A percentile compares a stretch with the other conserved stretches of the same genome.
Conservation (phyloP, 257 asterid genomes). For the Apocynum venetum region DNA sequence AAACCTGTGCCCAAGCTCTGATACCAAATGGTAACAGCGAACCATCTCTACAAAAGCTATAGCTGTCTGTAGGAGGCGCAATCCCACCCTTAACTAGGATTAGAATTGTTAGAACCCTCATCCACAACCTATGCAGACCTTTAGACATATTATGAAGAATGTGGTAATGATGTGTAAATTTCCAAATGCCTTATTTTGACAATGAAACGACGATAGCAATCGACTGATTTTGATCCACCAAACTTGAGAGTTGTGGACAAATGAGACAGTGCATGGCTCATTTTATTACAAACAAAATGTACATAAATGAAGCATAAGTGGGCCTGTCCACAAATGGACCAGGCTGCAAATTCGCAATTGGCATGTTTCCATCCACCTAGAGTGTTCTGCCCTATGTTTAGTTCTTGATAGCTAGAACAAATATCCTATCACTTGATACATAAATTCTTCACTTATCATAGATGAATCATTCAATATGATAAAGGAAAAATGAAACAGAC, state of each 20-base stretch:
- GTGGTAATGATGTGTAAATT: neutral
- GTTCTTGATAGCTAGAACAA: neutral
- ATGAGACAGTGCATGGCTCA: neutral
- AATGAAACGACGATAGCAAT: neutral
- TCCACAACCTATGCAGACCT: too few species aligned
- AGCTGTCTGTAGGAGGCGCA: too few species aligned
- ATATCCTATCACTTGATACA: neutral
- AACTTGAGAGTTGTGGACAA: neutral
- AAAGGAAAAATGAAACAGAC: too few species aligned
- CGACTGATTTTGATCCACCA: neutral
- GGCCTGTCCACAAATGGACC: too few species aligned
- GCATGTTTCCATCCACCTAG: neutral
- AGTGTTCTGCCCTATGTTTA: neutral
- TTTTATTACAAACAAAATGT: neutral
- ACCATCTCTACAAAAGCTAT: too few species aligned
- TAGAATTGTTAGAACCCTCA: too few species aligned
- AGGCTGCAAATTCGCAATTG: neutral
- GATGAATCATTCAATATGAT: neutral
- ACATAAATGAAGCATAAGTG: neutral
- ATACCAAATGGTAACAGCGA: too few species aligned
- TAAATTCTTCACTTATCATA: neutral
- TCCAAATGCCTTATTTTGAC: neutral
- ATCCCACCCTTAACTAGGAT: too few species aligned
- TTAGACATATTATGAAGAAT: too few species aligned
- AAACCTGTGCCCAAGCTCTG: too few species aligned